A percentile compares a stretch with the other conserved stretches of the same genome.
Evolutionary conservation across 2,329 filamentous ascomycete genomes (phyloP).

Genomic region (Nemania abortiva): DNA sequence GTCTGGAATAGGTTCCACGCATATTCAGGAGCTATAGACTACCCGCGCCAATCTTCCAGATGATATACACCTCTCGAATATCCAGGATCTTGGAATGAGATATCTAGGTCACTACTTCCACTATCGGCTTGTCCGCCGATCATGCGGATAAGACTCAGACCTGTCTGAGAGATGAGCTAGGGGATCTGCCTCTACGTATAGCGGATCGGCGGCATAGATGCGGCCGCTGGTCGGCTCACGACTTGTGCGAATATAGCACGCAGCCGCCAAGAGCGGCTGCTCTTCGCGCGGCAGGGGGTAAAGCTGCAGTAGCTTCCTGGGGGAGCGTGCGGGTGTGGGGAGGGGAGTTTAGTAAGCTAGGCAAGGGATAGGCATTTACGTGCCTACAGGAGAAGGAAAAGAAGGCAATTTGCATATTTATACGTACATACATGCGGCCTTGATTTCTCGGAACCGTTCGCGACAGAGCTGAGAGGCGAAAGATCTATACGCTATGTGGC

Average conservation of each 20-base stretch:
- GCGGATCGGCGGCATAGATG: background rate
- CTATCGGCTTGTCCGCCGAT: too few species aligned
- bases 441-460: background rate
- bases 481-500: background rate
- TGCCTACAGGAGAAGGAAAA: background rate
- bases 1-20: background rate
- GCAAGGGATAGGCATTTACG: background rate
- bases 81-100: too few species aligned
- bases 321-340: slow-evolving; percentile 1
- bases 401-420: background rate
- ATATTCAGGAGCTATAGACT: background rate
- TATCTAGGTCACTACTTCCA: too few species aligned
- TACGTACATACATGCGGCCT: background rate
- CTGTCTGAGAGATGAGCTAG: background rate
- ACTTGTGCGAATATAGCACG: background rate
- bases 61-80: too few species aligned
- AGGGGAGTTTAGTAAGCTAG: background rate
- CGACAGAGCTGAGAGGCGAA: background rate
- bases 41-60: background rate
- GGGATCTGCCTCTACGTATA: background rate
- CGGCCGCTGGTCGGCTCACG: background rate
- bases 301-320: background rate
- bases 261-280: background rate
- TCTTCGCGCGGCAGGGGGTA: background rate
- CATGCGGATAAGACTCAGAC: background rate